phyloP scores from a whole-genome alignment of 495 filamentous ascomycete species.

The Aspergillus panamensis region DNA sequence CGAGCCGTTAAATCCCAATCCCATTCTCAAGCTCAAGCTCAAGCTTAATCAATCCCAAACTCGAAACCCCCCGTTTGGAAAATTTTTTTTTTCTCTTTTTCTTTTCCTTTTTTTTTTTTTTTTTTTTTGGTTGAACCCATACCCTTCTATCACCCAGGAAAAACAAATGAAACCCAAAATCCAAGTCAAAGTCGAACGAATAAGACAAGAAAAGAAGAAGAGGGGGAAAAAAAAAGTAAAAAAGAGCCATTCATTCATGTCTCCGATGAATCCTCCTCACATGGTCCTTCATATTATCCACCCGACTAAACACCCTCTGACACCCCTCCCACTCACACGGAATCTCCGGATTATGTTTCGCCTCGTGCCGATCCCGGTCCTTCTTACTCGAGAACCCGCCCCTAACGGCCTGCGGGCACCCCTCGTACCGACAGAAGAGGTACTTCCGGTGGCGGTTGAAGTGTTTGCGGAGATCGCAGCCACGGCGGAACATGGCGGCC shows the following conservation, averaged over 20 bases:
- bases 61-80: no score
- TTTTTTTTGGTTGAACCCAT: no score
- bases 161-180: no score
- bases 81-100: no score
- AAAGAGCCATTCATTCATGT: slow-evolving; percentile 10
- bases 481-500: slow-evolving; percentile 52
- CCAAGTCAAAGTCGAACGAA: neutral
- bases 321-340: slow-evolving; percentile 57
- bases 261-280: slow-evolving; percentile 47
- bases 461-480: slow-evolving; percentile 64
- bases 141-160: no score
- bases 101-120: no score
- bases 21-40: no score
- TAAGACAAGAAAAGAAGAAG: neutral
- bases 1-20: no score
- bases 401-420: slow-evolving; percentile 53
- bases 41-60: no score
- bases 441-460: slow-evolving; percentile 60
- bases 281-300: slow-evolving; percentile 65
- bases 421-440: slow-evolving; percentile 58
- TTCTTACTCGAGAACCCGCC: slow-evolving; percentile 65
- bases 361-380: slow-evolving; percentile 58
- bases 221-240: no score
- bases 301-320: slow-evolving; percentile 56
- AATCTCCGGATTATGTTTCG: slow-evolving; percentile 59